A percentile compares a stretch with the other conserved stretches of the same genome.
Conservation (phyloP, 495 filamentous ascomycete genomes). For the Neurospora sp. region DNA sequence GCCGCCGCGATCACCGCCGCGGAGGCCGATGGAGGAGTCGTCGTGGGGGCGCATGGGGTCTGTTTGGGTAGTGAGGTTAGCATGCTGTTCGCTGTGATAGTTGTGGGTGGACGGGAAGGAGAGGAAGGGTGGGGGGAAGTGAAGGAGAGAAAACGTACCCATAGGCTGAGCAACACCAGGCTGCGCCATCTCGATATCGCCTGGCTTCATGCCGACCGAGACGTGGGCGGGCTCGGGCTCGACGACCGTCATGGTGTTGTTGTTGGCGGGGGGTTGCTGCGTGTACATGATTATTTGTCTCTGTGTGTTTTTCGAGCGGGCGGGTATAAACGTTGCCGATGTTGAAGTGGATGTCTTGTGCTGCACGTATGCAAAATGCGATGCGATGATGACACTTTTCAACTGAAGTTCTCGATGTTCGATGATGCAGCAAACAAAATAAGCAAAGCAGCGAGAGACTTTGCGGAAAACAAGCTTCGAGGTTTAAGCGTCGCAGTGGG, state of each 20-base stretch:
- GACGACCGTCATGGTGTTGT: neutral
- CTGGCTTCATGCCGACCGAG: neutral
- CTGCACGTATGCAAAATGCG: neutral
- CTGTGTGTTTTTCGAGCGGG: too few species aligned
- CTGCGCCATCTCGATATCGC: constrained; percentile 18
- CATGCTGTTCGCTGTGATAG: neutral
- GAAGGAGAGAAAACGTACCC: constrained; percentile 14
- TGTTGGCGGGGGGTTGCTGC: neutral
- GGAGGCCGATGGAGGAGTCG: constrained; percentile 22
- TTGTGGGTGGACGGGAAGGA: too few species aligned
- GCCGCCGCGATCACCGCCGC: constrained; percentile 26
- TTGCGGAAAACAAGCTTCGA: neutral
- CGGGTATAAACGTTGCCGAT: too few species aligned
- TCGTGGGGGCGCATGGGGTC: constrained; percentile 31
- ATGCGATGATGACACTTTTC: neutral
- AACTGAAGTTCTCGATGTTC: neutral
- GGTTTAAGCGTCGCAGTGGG: neutral
- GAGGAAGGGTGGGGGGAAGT: neutral
- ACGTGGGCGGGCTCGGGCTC: constrained; percentile 7
- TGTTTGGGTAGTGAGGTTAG: neutral
- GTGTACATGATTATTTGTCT: neutral
- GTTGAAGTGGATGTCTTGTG: too few species aligned
- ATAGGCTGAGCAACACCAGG: constrained; percentile 23
- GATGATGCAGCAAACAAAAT: neutral
- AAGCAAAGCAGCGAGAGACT: neutral